Evolutionary conservation across 257 asterid genomes (phyloP), one percentile per base, ranked within the genome.

Genomic region (Ilex asprella): DNA sequence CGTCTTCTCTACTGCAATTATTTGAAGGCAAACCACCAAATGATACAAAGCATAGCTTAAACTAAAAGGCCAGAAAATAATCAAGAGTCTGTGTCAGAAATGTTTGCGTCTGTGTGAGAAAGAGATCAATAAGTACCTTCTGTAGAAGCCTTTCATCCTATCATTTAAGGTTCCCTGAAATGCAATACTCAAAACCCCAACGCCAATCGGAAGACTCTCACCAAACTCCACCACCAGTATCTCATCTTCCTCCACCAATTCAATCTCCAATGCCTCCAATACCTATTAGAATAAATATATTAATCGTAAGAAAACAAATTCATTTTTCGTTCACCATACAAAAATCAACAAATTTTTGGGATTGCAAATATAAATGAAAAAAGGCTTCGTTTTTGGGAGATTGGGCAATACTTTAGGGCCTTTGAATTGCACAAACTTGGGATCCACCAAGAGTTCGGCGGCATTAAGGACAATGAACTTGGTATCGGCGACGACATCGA

Each of bases 81-180:
- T 21, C 27, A 21, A 21, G 27, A 0, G 1, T 1, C 27, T 21
- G 27, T 21, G 27, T 21, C 27, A 21, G 27, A 21, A 21, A 21
- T 21, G 27, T 21, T 21, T 21, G 27, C 27, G 27, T 21, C 27
- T 21, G 27, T 21, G 41, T 8, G 41, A 35, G 41, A 7, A 7
- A 35, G 41, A 35, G 41, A 35, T 5, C 41, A 7, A 5, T 3
- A 46, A 10, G 16, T 67, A 87, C 97, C 97, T 91, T 81, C 96
- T 78, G 75, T 91, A 91, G 72, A 91, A 87, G 46, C 97, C 96
- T 78, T 91, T 91, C 97, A 91, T 91, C 81, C 93, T 84, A 66
- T 91, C 97, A 66, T 87, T 91, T 44, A 91, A 75, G 54, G 83
- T 86, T 72, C 97, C 97, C 55, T 80, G 84, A 59, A 91, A 91